Conservation (phyloP, 164 flowering plant genomes). For the Liriodendron chinense region DNA sequence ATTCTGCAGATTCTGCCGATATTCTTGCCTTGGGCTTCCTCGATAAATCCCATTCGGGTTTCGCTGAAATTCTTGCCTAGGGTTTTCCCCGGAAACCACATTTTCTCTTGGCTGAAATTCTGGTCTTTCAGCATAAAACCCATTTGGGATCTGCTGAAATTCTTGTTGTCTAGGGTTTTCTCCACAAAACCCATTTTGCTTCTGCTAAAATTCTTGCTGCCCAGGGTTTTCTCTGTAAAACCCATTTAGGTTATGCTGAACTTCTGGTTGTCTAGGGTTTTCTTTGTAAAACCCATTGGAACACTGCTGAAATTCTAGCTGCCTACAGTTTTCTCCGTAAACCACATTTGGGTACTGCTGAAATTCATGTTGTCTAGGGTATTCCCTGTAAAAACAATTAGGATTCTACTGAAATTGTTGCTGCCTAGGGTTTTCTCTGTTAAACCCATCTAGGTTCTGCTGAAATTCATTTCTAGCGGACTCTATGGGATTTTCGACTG, state of each 20-base stretch:
- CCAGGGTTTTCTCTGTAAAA: too few relatives aligned
- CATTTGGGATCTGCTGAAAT: conserved; percentile 10
- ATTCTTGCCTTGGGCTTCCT: too few relatives aligned
- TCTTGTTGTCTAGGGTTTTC: conserved; percentile 1
- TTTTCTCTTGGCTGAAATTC: conserved; percentile 8
- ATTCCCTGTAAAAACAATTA: neutral
- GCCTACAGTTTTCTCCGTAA: conserved; percentile 5
- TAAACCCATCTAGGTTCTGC: too few relatives aligned
- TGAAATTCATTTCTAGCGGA: neutral
- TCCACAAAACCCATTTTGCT: too few relatives aligned
- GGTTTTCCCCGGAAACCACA: conserved; percentile 9
- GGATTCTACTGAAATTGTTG: neutral
- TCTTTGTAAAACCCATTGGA: too few relatives aligned
- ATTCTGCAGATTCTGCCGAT: neutral
- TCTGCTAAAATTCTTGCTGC: too few relatives aligned
- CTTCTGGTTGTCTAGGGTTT: too few relatives aligned
- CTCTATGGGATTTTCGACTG: too few relatives aligned
- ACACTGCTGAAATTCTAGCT: neutral
- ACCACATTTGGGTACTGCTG: conserved; percentile 10
- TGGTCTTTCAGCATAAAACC: neutral
- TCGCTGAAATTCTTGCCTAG: conserved; percentile 3
- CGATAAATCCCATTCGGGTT: neutral
- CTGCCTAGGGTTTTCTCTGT: too few relatives aligned
- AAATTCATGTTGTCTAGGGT: conserved; percentile 1
- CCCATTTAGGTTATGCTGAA: too few relatives aligned